These are phyloP conservation scores for Naganishia friedmannii DNA, from an alignment of 768 basidiomycete genomes.

Conservation along the genomic window DNA sequence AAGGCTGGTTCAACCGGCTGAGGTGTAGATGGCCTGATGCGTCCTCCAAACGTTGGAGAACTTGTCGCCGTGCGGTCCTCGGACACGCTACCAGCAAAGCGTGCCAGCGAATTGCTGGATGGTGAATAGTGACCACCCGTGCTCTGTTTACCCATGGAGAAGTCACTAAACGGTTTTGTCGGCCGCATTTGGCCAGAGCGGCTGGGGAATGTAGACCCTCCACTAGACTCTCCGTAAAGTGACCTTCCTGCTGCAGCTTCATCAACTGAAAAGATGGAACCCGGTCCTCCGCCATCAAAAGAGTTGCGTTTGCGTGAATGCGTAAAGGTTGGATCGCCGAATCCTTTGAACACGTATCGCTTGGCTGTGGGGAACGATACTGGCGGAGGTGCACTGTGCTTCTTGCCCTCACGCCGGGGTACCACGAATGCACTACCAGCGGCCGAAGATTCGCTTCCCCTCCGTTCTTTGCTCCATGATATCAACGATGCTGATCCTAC, in stretches of 20 bases:
- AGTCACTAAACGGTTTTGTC: neutral
- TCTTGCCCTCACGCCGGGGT: conserved; percentile 3
- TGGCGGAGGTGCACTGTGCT: conserved; percentile 34
- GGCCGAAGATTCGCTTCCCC: conserved; percentile 20
- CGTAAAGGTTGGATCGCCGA: conserved; percentile 33
- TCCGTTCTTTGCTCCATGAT: conserved; percentile 27
- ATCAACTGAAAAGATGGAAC: conserved; percentile 44
- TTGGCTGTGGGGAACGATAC: conserved; percentile 48
- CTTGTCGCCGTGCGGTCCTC: conserved; percentile 16
- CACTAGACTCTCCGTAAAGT: conserved; percentile 5
- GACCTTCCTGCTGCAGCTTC: conserved; percentile 30
- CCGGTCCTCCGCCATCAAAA: conserved; percentile 45
- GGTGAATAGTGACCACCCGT: conserved; percentile 26
- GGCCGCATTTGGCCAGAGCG: neutral
- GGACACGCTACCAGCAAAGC: conserved; percentile 30
- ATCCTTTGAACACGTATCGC: conserved; percentile 46
- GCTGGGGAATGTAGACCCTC: conserved; percentile 12
- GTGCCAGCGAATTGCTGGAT: conserved; percentile 12
- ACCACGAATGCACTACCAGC: neutral
- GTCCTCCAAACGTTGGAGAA: conserved; percentile 20
- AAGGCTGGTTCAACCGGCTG: conserved; percentile 42
- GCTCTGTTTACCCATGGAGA: neutral
- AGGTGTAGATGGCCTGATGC: conserved; percentile 12
- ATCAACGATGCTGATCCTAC: conserved; percentile 26
- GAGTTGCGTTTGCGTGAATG: conserved; percentile 32